A percentile compares a stretch with the other conserved stretches of the same genome.
These are phyloP conservation scores for Brasilioporus rufonigricans DNA, from an alignment of 768 basidiomycete species.

Conservation along the genomic window DNA sequence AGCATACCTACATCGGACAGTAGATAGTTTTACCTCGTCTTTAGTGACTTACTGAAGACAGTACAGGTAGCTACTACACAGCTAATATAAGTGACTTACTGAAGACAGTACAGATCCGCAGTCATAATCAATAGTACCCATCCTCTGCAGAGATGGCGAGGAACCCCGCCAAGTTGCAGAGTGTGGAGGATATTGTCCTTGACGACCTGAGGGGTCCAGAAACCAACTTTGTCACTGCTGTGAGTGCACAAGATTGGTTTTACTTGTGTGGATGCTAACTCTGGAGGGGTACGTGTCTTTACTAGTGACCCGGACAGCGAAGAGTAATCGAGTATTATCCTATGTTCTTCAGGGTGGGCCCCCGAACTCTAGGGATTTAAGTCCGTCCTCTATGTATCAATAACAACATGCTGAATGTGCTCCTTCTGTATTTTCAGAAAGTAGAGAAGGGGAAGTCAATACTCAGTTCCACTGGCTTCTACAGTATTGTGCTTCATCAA, in stretches of 20 bases:
- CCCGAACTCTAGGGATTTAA: no score
- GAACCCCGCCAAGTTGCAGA: neutral
- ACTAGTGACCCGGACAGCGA: conserved; percentile 12
- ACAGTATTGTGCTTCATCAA: conserved; percentile 12
- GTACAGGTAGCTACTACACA: no score
- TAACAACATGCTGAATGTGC: neutral
- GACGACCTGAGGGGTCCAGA: no score
- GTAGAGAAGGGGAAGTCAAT: neutral
- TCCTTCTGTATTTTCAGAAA: neutral
- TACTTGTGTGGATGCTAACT: neutral
- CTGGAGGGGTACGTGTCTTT: neutral
- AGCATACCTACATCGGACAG: no score
- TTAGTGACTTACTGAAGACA: no score
- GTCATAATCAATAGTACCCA: no score
- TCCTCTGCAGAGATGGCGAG: accelerated
- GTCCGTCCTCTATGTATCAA: no score
- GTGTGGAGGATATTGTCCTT: neutral
- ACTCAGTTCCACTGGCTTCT: neutral
- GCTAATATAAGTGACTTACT: no score
- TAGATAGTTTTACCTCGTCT: no score
- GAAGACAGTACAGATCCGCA: no score
- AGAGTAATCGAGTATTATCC: neutral
- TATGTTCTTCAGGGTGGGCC: neutral
- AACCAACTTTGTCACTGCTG: neutral
- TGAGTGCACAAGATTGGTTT: neutral